Base-by-base conservation (phyloP, 2,329 filamentous ascomycete genomes). In the Monilinia polystroma region DNA sequence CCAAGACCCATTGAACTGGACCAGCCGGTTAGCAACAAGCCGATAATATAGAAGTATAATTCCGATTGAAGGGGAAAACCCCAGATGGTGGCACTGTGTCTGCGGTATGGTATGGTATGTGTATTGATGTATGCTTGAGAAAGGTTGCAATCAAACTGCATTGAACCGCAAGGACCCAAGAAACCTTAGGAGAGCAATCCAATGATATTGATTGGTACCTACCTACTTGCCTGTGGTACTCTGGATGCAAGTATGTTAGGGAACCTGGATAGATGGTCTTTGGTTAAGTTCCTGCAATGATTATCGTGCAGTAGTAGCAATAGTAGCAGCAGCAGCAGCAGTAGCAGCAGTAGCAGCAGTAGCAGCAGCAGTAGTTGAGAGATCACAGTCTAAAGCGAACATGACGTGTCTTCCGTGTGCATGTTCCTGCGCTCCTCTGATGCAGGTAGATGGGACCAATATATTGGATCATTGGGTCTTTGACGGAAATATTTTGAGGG, bases 261-360 rank as follows among this genome's bases (percentile, higher is more conserved):
- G 23, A 35, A 59, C 26, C 18, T 10, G 26, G 43, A 11, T 49
- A 47, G n/a, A 51, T 32, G 23, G 20, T 18, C 35, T 60, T 29
- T 60, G 43, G 43, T 49, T 5, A 60, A 32, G 57, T 60, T 35
- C 57, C 57, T 49, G 43, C 57, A 49, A 60, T 60, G 57, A 60
- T 60, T 60, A 49, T 60, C 57, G 57, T 49, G 57, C 57, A 60
- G 55, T 35, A 35, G 32, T 35, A 35, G 32, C 32, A 35, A 8
- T 8, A 8, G 32, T 8, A 6, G 32, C 32, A 32, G 32, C 32
- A 32, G 32, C 6, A 32, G 32, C 32, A 32, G 32, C 32, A 32
- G 32, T n/a, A n/a, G 57, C 57, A 60, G 55, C 7, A 35, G 32
- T 35, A 35, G 32, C 32, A 35, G 1, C 1, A 8, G 32, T 8